Evolutionary conservation across 169 alveolate species (phyloP).

Genomic region (Amoebophrya sp.): DNA sequence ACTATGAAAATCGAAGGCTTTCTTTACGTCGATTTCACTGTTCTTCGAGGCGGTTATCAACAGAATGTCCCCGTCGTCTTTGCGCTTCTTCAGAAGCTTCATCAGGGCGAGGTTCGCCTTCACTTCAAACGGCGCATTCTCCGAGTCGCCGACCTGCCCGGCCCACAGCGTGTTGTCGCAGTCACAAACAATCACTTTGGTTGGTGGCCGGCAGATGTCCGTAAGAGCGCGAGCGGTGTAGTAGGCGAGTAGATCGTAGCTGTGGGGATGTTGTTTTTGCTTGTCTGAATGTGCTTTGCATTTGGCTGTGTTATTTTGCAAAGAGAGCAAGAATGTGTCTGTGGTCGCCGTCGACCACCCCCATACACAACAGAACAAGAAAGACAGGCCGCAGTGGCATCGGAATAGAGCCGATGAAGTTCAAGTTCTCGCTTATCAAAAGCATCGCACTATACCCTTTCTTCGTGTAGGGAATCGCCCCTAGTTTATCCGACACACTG

Average conservation of each 20-base stretch:
- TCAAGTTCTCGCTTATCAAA: too few species aligned
- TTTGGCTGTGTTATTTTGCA: too few species aligned
- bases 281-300: too few species aligned
- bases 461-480: conserved; percentile 9
- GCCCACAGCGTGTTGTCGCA: conserved; percentile 17
- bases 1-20: not conserved
- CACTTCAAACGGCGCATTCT: not conserved
- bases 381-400: too few species aligned
- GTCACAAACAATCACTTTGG: not conserved
- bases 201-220: not conserved
- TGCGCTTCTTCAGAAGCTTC: not conserved
- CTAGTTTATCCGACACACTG: not conserved
- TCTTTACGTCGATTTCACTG: not conserved
- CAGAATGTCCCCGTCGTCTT: not conserved
- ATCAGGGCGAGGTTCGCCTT: not conserved
- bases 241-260: not conserved
- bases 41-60: not conserved
- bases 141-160: conserved; percentile 5
- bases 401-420: too few species aligned
- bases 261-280: too few species aligned
- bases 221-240: not conserved
- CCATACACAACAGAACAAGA: too few species aligned
- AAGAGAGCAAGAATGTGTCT: too few species aligned
- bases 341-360: too few species aligned
- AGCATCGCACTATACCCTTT: not conserved